Conservation (phyloP, 148 eudicot genomes). For the Spergularia marina region DNA sequence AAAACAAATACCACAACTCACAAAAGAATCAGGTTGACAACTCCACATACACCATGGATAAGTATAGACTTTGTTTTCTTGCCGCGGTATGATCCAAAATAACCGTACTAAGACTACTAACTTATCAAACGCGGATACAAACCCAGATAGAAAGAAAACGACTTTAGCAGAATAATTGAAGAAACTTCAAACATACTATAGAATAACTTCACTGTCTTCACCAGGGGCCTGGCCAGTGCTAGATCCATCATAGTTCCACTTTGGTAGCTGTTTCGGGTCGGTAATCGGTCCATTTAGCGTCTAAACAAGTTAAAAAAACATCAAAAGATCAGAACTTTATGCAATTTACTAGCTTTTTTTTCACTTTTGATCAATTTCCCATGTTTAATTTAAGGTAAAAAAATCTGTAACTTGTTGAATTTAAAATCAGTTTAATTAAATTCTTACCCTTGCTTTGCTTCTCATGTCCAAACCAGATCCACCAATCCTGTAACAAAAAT, state of each 20-base stretch:
- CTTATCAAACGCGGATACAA: neutral
- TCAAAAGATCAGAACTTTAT: slow-evolving; percentile 5
- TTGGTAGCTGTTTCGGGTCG: slow-evolving; percentile 46
- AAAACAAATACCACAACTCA: neutral
- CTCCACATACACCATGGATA: neutral
- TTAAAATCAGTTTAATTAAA: neutral
- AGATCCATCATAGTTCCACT: slow-evolving; percentile 63
- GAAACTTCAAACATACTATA: slow-evolving; percentile 36
- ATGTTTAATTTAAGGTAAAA: neutral
- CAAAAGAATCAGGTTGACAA: neutral
- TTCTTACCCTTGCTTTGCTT: slow-evolving; percentile 92
- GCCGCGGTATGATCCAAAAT: neutral
- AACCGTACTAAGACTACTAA: neutral
- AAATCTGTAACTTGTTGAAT: neutral
- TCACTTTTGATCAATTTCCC: neutral
- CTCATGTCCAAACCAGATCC: slow-evolving; percentile 95
- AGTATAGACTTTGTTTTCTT: neutral
- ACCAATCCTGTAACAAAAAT: slow-evolving; percentile 66
- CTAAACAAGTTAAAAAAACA: slow-evolving; percentile 19
- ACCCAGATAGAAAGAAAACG: neutral
- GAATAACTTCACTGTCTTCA: slow-evolving; percentile 59
- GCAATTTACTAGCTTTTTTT: neutral
- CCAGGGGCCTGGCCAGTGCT: slow-evolving; percentile 63
- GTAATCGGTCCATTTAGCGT: slow-evolving; percentile 39
- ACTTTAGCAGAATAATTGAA: neutral